Conservation (phyloP, 179 eudicot species). For the Actinidia polygama region DNA sequence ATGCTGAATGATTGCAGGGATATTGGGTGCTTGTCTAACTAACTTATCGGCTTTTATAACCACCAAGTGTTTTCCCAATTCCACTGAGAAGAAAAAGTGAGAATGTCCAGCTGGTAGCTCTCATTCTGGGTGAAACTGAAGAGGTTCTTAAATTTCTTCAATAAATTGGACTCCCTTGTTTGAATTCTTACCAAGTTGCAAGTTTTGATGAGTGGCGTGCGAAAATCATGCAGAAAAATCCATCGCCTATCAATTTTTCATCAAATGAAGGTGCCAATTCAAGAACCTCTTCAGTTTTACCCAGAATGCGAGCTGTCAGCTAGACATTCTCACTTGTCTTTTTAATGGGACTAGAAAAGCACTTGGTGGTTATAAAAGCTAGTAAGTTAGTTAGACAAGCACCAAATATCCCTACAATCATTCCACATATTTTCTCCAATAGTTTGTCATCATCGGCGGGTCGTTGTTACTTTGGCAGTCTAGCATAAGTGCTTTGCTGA, state of each 20-base stretch:
- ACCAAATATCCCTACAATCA: constrained; percentile 28
- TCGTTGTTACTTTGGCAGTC: background rate
- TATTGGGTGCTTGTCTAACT: constrained; percentile 32
- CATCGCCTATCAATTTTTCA: background rate
- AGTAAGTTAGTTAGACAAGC: constrained; percentile 35
- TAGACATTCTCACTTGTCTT: constrained; percentile 23
- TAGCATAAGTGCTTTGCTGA: background rate
- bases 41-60: constrained; percentile 28
- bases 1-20: constrained; percentile 24
- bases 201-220: constrained; percentile 26
- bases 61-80: constrained; percentile 22
- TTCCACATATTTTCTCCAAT: background rate
- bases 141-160: constrained; percentile 25
- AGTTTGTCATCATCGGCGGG: background rate
- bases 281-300: constrained; percentile 27
- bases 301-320: constrained; percentile 21
- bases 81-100: constrained; percentile 23
- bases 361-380: constrained; percentile 23
- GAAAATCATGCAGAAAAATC: background rate
- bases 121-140: constrained; percentile 25
- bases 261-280: background rate
- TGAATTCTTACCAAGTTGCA: constrained; percentile 16
- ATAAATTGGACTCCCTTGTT: background rate
- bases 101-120: constrained; percentile 23
- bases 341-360: constrained; percentile 22